These are phyloP conservation scores for Vickermania ingenoplastis DNA, from an alignment of 208 protist species.

Conservation along the genomic window DNA sequence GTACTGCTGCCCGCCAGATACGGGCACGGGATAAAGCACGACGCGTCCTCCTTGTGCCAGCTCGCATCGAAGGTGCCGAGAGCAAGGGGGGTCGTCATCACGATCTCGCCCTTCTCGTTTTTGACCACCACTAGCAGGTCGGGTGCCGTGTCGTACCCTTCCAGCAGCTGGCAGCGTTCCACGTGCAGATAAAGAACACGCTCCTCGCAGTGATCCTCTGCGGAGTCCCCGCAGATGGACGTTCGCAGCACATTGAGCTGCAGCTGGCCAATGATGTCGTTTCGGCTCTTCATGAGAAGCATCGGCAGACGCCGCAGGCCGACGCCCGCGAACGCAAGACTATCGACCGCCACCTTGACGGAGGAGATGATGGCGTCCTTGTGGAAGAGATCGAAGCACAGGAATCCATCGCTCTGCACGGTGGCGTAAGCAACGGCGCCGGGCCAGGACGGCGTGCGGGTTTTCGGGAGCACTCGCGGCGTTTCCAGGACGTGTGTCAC, in stretches of 20 bases:
- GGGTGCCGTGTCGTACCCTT: constrained; percentile 38
- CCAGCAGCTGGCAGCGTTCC: constrained; percentile 21
- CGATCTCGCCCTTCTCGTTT: constrained; percentile 24
- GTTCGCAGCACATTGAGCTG: constrained; percentile 46
- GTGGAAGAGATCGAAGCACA: constrained; percentile 70
- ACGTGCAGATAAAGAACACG: constrained; percentile 47
- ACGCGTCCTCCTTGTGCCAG: constrained; percentile 45
- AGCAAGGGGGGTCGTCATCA: constrained; percentile 53
- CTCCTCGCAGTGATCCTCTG: constrained; percentile 19
- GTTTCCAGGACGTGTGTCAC: constrained; percentile 44
- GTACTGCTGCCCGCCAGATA: constrained; percentile 34
- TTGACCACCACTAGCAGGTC: constrained; percentile 74
- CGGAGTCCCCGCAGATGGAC: constrained; percentile 9
- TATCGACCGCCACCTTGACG: constrained; percentile 55
- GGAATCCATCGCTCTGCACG: constrained; percentile 33
- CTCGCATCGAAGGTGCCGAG: constrained; percentile 34
- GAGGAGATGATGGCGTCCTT: constrained; percentile 52
- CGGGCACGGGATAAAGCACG: constrained; percentile 69
- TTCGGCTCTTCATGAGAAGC: constrained; percentile 22
- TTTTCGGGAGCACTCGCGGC: constrained; percentile 42
- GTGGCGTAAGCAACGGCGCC: constrained; percentile 37
- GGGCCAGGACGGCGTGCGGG: constrained; percentile 61
- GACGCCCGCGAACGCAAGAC: constrained; percentile 64
- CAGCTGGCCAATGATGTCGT: constrained; percentile 52
- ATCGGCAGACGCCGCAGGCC: constrained; percentile 53